Percentiles rank a stretch among this genome's conserved stretches.
Conservation (phyloP, 2,329 filamentous ascomycete genomes). For the Orbilia quercus region DNA sequence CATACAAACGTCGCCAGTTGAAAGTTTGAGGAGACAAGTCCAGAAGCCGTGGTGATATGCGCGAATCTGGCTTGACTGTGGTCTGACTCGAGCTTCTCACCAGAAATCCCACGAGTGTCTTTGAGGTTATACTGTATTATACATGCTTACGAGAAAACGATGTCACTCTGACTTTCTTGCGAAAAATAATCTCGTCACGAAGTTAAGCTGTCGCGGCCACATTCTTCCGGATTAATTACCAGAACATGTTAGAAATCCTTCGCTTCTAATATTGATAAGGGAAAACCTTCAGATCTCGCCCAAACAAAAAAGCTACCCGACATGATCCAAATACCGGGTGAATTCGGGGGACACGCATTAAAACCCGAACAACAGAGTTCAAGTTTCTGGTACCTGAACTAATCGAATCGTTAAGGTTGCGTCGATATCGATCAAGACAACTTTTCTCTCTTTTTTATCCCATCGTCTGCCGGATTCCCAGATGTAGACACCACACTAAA, state of each 20-base stretch:
- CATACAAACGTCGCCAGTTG: background rate
- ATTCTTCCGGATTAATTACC: slow-evolving; percentile 29
- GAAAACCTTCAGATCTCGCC: slow-evolving; percentile 2
- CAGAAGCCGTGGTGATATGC: too few species aligned
- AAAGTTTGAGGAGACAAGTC: too few species aligned
- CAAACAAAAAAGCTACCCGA: background rate
- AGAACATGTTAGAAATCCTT: slow-evolving; percentile 23
- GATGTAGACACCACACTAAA: slow-evolving; percentile 6
- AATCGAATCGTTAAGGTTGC: too few species aligned
- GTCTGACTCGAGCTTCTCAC: background rate
- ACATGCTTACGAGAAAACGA: slow-evolving; percentile 7
- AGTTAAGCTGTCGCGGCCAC: background rate
- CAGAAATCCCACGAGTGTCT: background rate
- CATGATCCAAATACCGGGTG: slow-evolving; percentile 22
- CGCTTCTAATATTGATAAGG: slow-evolving; percentile 22
- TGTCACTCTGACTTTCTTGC: background rate
- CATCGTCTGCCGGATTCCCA: slow-evolving; percentile 10
- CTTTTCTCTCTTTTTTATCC: slow-evolving; percentile 1
- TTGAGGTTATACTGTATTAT: background rate
- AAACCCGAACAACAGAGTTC: slow-evolving; percentile 8
- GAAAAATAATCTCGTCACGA: slow-evolving; percentile 14
- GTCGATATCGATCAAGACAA: slow-evolving; percentile 11
- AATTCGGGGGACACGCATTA: slow-evolving; percentile 21
- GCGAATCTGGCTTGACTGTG: too few species aligned
- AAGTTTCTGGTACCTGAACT: slow-evolving; percentile 30